These are phyloP conservation scores for Benincasa hispida DNA, from an alignment of 306 rosid genomes.

Conservation along the genomic window DNA sequence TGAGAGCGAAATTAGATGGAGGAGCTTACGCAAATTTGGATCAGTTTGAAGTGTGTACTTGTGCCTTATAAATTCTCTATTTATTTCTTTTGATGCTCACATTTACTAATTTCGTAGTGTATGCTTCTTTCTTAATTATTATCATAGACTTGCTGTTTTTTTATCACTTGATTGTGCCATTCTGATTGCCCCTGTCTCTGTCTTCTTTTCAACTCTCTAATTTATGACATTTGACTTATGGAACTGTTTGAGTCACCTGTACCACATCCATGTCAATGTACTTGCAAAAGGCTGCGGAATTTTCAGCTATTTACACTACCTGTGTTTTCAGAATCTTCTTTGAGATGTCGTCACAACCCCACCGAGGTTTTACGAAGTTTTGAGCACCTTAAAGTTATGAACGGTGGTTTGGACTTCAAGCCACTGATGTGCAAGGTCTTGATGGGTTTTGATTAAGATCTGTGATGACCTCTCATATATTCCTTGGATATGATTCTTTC, in stretches of 20 bases:
- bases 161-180: background rate
- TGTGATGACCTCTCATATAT: background rate
- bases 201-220: background rate
- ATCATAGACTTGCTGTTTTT: background rate
- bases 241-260: background rate
- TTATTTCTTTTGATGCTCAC: background rate
- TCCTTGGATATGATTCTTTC: background rate
- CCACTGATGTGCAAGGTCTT: background rate
- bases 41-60: slow-evolving; percentile 64
- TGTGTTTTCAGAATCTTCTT: background rate
- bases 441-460: background rate
- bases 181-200: background rate
- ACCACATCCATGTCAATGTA: background rate
- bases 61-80: background rate
- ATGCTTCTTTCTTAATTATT: background rate
- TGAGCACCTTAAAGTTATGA: background rate
- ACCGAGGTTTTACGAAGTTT: background rate
- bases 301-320: background rate
- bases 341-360: background rate
- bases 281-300: background rate
- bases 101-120: background rate
- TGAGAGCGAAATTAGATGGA: slow-evolving; percentile 56
- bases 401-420: background rate
- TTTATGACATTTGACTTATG: background rate
- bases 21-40: slow-evolving; percentile 56